These are phyloP conservation scores for Fusarium continuum DNA, from an alignment of 2,329 filamentous ascomycete genomes.

Conservation along the genomic window DNA sequence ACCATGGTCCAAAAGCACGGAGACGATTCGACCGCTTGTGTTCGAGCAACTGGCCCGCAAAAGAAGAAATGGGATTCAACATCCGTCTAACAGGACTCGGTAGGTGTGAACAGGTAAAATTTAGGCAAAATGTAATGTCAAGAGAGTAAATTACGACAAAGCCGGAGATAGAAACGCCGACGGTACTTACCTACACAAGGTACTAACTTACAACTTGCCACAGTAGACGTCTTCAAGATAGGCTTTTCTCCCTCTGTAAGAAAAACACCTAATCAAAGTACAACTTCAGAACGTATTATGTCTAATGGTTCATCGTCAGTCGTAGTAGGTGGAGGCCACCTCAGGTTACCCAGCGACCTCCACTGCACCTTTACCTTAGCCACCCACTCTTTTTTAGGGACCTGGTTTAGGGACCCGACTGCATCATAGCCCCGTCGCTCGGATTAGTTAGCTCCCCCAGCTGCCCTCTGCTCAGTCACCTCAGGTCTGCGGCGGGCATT, in stretches of 20 bases:
- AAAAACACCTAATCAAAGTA: no score
- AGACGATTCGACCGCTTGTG: constrained; percentile 31
- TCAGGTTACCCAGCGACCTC: constrained; percentile 17
- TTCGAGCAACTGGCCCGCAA: constrained; percentile 10
- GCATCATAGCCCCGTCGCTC: constrained; percentile 46
- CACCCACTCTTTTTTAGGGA: constrained; percentile 31
- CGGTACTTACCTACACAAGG: not conserved
- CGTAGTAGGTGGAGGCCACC: not conserved
- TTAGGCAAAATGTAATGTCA: constrained; percentile 3
- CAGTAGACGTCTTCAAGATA: no score
- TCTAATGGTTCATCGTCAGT: constrained; percentile 3
- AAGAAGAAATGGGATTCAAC: constrained; percentile 6
- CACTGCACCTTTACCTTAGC: constrained; percentile 14
- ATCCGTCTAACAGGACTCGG: constrained; percentile 7
- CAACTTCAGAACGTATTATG: no score
- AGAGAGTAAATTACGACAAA: not conserved
- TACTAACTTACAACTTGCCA: no score
- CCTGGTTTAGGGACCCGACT: constrained; percentile 21
- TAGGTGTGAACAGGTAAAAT: constrained; percentile 19
- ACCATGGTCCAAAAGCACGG: constrained; percentile 23
- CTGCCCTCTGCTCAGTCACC: constrained; percentile 4
- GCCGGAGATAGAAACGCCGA: constrained; percentile 17
- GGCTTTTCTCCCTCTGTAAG: no score
- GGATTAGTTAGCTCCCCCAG: constrained; percentile 39
- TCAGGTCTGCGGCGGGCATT: constrained; percentile 20